Base-by-base conservation (phyloP, 2,329 filamentous ascomycete species). In the Alternaria sp. region DNA sequence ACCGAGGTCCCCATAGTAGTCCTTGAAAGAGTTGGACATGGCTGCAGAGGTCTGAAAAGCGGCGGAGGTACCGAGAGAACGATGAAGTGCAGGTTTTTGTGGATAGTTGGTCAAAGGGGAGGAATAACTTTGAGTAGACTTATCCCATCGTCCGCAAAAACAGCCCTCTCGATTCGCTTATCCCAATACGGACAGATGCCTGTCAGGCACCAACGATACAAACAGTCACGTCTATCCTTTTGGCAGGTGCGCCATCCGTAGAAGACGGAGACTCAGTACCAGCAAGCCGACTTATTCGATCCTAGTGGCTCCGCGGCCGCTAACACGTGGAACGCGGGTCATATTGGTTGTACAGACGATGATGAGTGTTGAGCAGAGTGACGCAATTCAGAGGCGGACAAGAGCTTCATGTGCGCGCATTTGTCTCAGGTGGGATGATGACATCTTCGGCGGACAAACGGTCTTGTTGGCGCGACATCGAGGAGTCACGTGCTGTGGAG, bases 1-100 rank as follows among this genome's bases (percentile, higher is more conserved):
- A 11, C 93, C 93, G 21, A 98, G 87, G 5, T 90, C 85, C 65
- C 87, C 85, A 78, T 98, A 98, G 4, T 94, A 93, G 71, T 98
- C 90, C 74, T 90, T 80, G 10, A 84, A 41, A 2, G 8, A 39
- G 31, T 41, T 37, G 17, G 41, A n/a, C 67, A 68, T 69, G 21
- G 4, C 48, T 11, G 21, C 10, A 42, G 31, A 29, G 14, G 26
- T 39, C 17, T 10, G 28, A n/a, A 29, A 31, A 31, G 34, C 11
- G 11, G 28, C 17, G 8, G 21, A 26, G 28, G 21, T 23, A 31
- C 11, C 6, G 11, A 44, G 13, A 39, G 4, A 11, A 9, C 17
- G 54, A 24, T n/a, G 17, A 21, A 24, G 5, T 13, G 44, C 21
- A 37, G 26, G 24, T 17, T 37, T 23, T 36, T 36, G n/a, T 10